Conservation (phyloP, 177 flowering plant species). For the Vitis hybrid region DNA sequence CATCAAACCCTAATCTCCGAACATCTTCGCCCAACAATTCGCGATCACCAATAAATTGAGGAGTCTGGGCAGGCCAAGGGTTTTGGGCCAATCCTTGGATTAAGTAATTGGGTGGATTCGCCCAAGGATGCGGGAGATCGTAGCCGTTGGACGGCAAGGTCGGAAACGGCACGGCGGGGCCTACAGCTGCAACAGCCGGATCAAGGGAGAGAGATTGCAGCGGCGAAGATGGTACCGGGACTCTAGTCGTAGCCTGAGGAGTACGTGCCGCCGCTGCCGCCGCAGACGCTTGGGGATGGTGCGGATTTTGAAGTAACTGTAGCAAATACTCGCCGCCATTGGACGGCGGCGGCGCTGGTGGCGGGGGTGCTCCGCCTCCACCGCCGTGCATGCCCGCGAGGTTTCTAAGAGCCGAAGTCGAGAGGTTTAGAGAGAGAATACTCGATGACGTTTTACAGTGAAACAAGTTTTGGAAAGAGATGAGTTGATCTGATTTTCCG, state of each 20-base stretch:
- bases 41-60: slow-evolving; percentile 14
- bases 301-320: slow-evolving; percentile 58
- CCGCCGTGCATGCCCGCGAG: slow-evolving; percentile 43
- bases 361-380: slow-evolving; percentile 36
- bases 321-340: slow-evolving; percentile 76
- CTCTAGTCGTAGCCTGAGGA: background rate
- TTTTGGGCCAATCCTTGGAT: slow-evolving; percentile 40
- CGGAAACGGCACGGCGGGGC: slow-evolving; percentile 49
- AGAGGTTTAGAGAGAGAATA: background rate
- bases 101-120: slow-evolving; percentile 29
- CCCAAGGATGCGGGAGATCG: slow-evolving; percentile 8
- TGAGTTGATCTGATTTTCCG: background rate
- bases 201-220: slow-evolving; percentile 35
- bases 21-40: slow-evolving; percentile 22
- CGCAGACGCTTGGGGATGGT: slow-evolving; percentile 16
- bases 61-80: slow-evolving; percentile 23
- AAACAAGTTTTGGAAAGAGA: background rate
- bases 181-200: slow-evolving; percentile 89
- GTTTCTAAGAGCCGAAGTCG: background rate
- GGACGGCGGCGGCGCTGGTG: slow-evolving; percentile 18
- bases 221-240: slow-evolving; percentile 5
- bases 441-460: background rate
- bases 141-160: slow-evolving; percentile 30
- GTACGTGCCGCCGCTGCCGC: background rate
- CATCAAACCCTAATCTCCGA: slow-evolving; percentile 37